Evolutionary conservation across 2,329 filamentous ascomycete species (phyloP).

Genomic region (Xylariomycetidae sp.): DNA sequence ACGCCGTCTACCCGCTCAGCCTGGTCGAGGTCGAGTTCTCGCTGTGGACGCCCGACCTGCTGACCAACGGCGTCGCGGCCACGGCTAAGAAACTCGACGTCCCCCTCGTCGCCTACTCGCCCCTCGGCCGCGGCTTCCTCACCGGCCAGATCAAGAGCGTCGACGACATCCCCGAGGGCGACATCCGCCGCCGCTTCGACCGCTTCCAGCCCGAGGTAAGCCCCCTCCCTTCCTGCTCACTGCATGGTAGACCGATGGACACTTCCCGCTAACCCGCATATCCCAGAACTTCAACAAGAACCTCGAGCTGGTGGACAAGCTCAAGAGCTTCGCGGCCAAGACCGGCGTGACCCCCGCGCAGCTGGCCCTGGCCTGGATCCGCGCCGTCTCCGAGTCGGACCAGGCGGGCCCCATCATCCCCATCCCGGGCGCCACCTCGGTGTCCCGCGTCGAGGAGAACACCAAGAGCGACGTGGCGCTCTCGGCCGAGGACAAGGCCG

Average conservation of each 20-base stretch:
- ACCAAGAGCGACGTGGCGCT: not conserved
- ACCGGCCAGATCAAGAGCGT: conserved; percentile 41
- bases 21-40: conserved; percentile 41
- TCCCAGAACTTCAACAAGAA: conserved; percentile 49
- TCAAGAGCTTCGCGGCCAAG: conserved; percentile 40
- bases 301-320: conserved; percentile 40
- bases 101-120: conserved; percentile 51
- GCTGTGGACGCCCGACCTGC: conserved; percentile 35
- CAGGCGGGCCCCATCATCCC: conserved; percentile 38
- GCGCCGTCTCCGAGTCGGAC: conserved; percentile 30
- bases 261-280: too few relatives aligned
- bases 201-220: conserved; percentile 46
- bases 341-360: conserved; percentile 45
- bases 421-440: conserved; percentile 23
- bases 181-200: conserved; percentile 37
- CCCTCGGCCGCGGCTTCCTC: conserved; percentile 42
- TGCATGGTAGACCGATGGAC: too few relatives aligned
- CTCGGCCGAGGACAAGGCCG: too few relatives aligned
- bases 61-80: conserved; percentile 32
- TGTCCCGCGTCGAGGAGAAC: conserved; percentile 42
- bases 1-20: conserved; percentile 30
- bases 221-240: too few relatives aligned
- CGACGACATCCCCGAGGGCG: conserved; percentile 41
- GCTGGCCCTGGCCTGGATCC: conserved; percentile 48
- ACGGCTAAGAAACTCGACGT: conserved; percentile 46